Base-by-base conservation (phyloP, 2,329 filamentous ascomycete genomes). In the Aspergillus glaucus region DNA sequence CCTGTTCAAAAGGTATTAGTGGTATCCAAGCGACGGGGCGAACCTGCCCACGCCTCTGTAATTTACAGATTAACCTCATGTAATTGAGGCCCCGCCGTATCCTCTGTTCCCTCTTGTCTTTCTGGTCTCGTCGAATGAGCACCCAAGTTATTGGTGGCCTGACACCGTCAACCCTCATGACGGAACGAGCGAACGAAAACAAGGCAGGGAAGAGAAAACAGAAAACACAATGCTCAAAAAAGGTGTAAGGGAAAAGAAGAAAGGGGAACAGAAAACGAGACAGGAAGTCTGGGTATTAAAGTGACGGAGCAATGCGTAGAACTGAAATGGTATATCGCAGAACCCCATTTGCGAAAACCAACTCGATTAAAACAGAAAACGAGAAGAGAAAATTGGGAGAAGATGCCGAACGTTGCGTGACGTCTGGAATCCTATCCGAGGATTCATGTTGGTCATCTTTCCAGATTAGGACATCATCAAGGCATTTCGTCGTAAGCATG, bases 41-140 rank as follows among this genome's bases (percentile, higher is more conserved):
- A 55, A 56, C 58, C 62, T 54, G 57, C 62, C 60, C 62, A 62
- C 57, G 60, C 64, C 64, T 65, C 64, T 65, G 54, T 66, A 66
- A 60, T 66, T 61, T 66, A 66, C 61, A 66, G 34, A 44, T 46
- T 14, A 10, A 15, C 41, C 41, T 19, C 21, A 19, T 8, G 10
- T 15, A 9, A n/a, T 15, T 12, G 21, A 43, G 22, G 24, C 10
- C 10, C 41, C 7, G 41, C 26, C 24, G 22, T 30, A 6, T 30
- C 4, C 10, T 12, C 4, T 12, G 3, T 12, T 30, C 26, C 26
- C 26, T 30, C 9, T 30, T 30, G 26, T 12, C 17, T 41, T 15
- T 17, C 41, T 40, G 37, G 14, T 8, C 19, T 40, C 14, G 15
- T 43, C 41, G n/a, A 28, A 14, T n/a, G 21, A 12, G 12, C 12